Evolutionary conservation across 805 yeast genomes (phyloP), one percentile per base, ranked within the genome.

Genomic region (Cyberlindnera xylosilytica): DNA sequence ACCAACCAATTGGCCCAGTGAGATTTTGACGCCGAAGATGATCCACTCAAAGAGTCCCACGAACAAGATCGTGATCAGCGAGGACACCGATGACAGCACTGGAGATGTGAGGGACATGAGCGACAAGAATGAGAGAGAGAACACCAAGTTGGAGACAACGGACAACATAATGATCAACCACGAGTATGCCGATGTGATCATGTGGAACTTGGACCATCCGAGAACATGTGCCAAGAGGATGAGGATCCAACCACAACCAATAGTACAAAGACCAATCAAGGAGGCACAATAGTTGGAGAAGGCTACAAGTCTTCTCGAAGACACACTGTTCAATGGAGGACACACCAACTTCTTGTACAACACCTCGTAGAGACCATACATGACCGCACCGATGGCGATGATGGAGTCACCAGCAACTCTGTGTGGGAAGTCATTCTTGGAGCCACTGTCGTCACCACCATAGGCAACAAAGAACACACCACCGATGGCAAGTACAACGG

Each of bases 51-150:
- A 79, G 1, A 85, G 38, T 0, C 96, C 95, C 34, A 88, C 93
- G 40, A 87, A 61, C 48, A 87, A 73, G 17, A 89, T 88, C 0
- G 96, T 86, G 37, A 87, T 70, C 44, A 87, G 65, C 0, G 88
- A 76, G 26, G 83, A 72, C 7, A 75, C 79, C 0, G 86, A 77
- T 2, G 93, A 83, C 33, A 88, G 66, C 2, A 88, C 95, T 0
- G 96, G 96, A 4, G 86, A 81, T 0, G 96, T 87, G 42, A 87
- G 71, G 0, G 95, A 81, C 85, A 87, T 85, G 49, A 87, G 65
- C 2, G 88, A 74, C 45, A 87, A 69, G 52, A 88, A 87, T 24
- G 84, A 69, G 7, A 83, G 81, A 28, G 87, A 81, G 60, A 85
- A 87, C 1, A 75, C 52, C 49, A 86, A 65, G 58, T 88, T 88